phyloP scores from a whole-genome alignment of 176 grass and related monocot species.

The barley (Hordeum vulgare) region MorexV3_pseudomolecules_assembly NC_058523.1:547301099-547301598 shows the following conservation, averaged over 20 bases:
- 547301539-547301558: conserved; percentile 27
- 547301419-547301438: not conserved
- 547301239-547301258: conserved; percentile 30
- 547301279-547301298: not conserved
- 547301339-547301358: conserved; percentile 1
- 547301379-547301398: not conserved
- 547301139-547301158: not conserved
- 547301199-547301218: not conserved
- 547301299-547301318: not conserved
- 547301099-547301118: not conserved
- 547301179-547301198: not conserved
- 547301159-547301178: not conserved
- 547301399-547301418: not conserved
- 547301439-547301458: not conserved
- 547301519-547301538: conserved; percentile 29
- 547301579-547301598: not conserved
- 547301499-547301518: no score
- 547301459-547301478: not conserved
- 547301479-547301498: no score
- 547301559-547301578: not conserved
- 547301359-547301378: not conserved
- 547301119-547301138: not conserved
- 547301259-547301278: not conserved
- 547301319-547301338: not conserved
- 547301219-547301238: conserved; percentile 28